These are phyloP conservation scores for Kodamaea plutei DNA, from an alignment of 1,139 yeast species.

Conservation along the genomic window DNA sequence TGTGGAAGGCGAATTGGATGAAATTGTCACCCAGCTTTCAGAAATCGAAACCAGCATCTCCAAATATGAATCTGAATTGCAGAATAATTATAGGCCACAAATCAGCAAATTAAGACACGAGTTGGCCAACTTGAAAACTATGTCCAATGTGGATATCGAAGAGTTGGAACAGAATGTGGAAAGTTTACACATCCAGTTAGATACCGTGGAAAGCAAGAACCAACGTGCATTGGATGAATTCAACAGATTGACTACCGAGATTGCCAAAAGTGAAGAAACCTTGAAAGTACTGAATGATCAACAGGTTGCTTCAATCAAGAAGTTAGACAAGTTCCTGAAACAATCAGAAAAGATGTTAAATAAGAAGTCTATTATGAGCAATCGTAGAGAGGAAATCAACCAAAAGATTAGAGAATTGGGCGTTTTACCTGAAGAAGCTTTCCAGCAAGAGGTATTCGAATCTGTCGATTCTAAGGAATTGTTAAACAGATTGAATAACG, in stretches of 20 bases:
- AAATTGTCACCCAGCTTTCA: slow-evolving; percentile 40
- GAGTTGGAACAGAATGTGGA: slow-evolving; percentile 30
- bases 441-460: slow-evolving; percentile 39
- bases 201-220: slow-evolving; percentile 19
- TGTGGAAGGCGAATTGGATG: slow-evolving; percentile 40
- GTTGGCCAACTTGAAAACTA: slow-evolving; percentile 11
- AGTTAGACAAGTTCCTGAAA: slow-evolving; percentile 61
- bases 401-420: slow-evolving; percentile 79
- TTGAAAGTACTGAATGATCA: slow-evolving; percentile 52
- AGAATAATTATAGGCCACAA: slow-evolving; percentile 42
- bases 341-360: slow-evolving; percentile 63
- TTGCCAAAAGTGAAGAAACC: slow-evolving; percentile 35
- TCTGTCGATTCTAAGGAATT: slow-evolving; percentile 51
- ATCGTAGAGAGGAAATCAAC: slow-evolving; percentile 69
- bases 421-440: slow-evolving; percentile 82
- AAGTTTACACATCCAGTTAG: slow-evolving; percentile 20
- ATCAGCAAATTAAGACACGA: slow-evolving; percentile 34
- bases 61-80: slow-evolving; percentile 52
- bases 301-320: slow-evolving; percentile 51
- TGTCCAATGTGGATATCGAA: slow-evolving; percentile 29
- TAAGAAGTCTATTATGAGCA: slow-evolving; percentile 55
- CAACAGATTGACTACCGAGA: slow-evolving; percentile 25
- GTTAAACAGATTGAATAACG: slow-evolving; percentile 50
- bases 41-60: slow-evolving; percentile 51
- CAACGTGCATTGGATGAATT: slow-evolving; percentile 18